A percentile compares a stretch with the other conserved stretches of the same genome.
These are phyloP conservation scores for Ampelocalamus luodianensis DNA, from an alignment of 176 grass and related monocot species.

Conservation along the genomic window DNA sequence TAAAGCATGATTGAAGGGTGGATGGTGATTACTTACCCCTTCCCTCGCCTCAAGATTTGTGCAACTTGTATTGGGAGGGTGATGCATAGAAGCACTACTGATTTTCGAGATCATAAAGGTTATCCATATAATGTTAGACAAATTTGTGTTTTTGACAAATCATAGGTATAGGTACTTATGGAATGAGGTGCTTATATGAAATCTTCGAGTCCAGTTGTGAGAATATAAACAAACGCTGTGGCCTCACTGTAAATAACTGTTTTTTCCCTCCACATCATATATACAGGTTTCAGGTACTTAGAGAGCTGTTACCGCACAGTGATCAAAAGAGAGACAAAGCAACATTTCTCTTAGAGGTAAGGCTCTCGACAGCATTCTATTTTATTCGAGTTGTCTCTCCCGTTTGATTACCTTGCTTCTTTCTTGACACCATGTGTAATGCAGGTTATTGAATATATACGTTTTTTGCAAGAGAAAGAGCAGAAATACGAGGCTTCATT, in stretches of 20 bases:
- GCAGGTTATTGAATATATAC: conserved; percentile 86
- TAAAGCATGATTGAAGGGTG: no score
- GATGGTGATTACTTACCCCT: no score
- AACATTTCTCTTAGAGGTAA: conserved; percentile 93
- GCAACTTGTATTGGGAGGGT: no score
- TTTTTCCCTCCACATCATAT: conserved; percentile 12
- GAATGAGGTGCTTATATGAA: neutral
- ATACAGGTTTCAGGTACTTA: conserved; percentile 99
- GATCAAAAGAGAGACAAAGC: conserved; percentile 99
- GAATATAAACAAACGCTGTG: neutral
- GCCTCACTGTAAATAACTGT: conserved; percentile 5
- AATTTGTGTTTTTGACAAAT: neutral
- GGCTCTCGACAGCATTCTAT: conserved; percentile 2
- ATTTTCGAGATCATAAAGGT: neutral
- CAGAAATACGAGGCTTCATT: conserved; percentile 63
- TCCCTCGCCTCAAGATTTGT: no score
- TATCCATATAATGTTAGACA: conserved; percentile 12
- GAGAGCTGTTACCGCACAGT: conserved; percentile 89
- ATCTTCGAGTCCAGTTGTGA: neutral
- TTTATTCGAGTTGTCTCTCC: neutral
- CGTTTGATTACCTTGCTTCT: conserved; percentile 30
- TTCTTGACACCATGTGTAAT: conserved; percentile 18
- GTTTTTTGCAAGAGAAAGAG: conserved; percentile 92
- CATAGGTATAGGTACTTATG: conserved; percentile 3
- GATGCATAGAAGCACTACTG: no score